These are phyloP conservation scores for Chaetothyriales sp. DNA, from an alignment of 2,329 filamentous ascomycete genomes.

Conservation along the genomic window DNA sequence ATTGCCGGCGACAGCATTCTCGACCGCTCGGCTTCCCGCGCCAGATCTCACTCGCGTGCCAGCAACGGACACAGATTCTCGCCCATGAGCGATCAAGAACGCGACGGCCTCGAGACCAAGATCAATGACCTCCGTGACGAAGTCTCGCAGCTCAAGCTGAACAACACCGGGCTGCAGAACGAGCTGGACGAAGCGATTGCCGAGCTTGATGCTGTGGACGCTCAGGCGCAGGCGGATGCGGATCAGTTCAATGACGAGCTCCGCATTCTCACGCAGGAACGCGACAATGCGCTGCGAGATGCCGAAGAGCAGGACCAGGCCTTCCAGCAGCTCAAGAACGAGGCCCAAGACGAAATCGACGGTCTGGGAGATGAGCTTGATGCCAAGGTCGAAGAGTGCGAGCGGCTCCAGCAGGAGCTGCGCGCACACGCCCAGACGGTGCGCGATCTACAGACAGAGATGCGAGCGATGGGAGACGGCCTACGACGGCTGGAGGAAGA, in stretches of 20 bases:
- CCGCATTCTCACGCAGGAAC: constrained; percentile 62
- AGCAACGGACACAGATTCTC: constrained; percentile 56
- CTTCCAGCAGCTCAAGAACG: constrained; percentile 37
- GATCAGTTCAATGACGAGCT: constrained; percentile 67
- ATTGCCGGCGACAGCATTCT: constrained; percentile 73
- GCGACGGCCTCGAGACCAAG: constrained; percentile 72
- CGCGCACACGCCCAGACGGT: constrained; percentile 73
- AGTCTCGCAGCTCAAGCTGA: constrained; percentile 69
- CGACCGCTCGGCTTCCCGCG: constrained; percentile 81
- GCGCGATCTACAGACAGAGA: constrained; percentile 78
- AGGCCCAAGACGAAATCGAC: constrained; percentile 46
- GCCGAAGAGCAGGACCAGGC: constrained; percentile 47
- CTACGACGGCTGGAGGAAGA: constrained; percentile 81
- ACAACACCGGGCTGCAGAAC: constrained; percentile 74
- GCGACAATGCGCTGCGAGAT: constrained; percentile 68
- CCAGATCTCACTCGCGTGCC: constrained; percentile 58
- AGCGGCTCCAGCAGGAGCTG: constrained; percentile 55
- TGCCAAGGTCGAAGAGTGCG: constrained; percentile 54
- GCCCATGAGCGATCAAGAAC: constrained; percentile 54
- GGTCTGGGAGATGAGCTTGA: constrained; percentile 50
- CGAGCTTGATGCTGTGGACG: constrained; percentile 61
- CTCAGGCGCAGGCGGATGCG: constrained; percentile 64
- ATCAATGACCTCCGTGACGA: constrained; percentile 74
- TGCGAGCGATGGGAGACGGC: constrained; percentile 78
- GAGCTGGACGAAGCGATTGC: constrained; percentile 66